Evolutionary conservation across 495 filamentous ascomycete species (phyloP), one percentile per base, ranked within the genome.

Genomic region (Penicillium malachiteum): DNA sequence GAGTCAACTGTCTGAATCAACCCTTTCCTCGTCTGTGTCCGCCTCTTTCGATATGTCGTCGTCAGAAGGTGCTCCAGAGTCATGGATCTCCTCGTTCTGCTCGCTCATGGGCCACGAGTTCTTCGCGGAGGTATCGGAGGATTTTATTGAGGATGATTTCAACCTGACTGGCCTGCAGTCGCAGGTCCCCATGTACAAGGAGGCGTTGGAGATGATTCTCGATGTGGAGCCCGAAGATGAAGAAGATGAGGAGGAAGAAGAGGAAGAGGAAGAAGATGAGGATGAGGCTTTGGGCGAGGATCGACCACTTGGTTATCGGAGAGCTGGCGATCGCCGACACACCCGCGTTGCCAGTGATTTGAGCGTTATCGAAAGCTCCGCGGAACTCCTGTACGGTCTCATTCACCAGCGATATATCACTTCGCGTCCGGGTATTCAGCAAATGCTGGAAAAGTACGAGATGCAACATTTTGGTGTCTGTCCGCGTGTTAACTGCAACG

Each of bases 111-210:
- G 94, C 51, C 94, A 98, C 69, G 94, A 98, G 69, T 98, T 97
- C 74, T 98, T 98, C 69, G 95, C 95, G 48, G 94, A 98, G 72
- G 92, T 98, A 40, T 92, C 90, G 17, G 94, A 98, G 74, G 94
- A 98, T 56, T 98, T 98, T 68, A 97, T 98, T 63, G 94, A 98
- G 71, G 94, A 98, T 84, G 94, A 98, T 69, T 98, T 98, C 78
- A 98, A 98, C 74, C 80, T 98, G 50, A 98, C 94, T 4, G 94
- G 94, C 18, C 80, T 98, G 56, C 90, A 96, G 73, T 88, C 84
- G 34, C 92, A 97, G 74, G 94, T 98, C 48, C 89, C 92, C 52
- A 97, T 96, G 92, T 98, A 98, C 69, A 98, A 97, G 71, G 94
- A 98, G 75, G 94, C 94, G 0, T 68, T 86, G 51, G 84, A 98